Evolutionary conservation across 495 filamentous ascomycete genomes (phyloP), one percentile per base, ranked within the genome.

Genomic region (Hypomontagnella submonticulosa): DNA sequence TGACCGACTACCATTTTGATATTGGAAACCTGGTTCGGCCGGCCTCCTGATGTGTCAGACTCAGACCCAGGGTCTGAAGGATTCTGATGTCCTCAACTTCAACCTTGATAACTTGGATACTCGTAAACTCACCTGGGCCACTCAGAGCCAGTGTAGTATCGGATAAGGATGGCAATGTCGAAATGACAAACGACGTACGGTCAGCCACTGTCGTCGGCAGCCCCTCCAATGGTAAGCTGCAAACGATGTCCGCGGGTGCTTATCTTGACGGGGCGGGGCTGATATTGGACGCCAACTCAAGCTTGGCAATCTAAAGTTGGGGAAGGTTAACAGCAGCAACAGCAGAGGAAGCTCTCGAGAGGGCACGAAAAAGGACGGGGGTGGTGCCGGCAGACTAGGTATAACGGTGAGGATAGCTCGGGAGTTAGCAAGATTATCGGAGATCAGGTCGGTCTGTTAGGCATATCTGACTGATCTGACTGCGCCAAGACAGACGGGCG

Each of bases 281-380:
- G 63, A 66, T 49, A 67, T 51, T 38, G 55, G 50, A 60, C 43
- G 51, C 44, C 57, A 67, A 61, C 63, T 41, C 54, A 59, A 63
- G 20, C 65, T 68, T 68, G 65, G 57, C 64, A 63, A 47, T 38
- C 20, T 46, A 43, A 41, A 50, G 13, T 53, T 57, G 53, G 34
- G 55, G 57, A 61, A 61, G 57, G 46, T 57, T 43, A 48, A 42
- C n/a, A 9, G 37, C 49, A 33, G 38, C 50, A 48, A 42, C n/a
- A 9, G 37, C 49, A 33, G 38, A 41, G 43, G 27, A 49, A 59
- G 59, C 57, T 50, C 37, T 32, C 55, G 48, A 53, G 37, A 59
- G 18, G 12, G 23, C 23, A 27, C 23, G 6, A 27, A 27, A 23
- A 51, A 30, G 30, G 32, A 41, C 49, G 12, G 20, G 49, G 58